Evolutionary conservation across 768 basidiomycete species (phyloP).

Genomic region (Gloeostereum incarnatum): DNA sequence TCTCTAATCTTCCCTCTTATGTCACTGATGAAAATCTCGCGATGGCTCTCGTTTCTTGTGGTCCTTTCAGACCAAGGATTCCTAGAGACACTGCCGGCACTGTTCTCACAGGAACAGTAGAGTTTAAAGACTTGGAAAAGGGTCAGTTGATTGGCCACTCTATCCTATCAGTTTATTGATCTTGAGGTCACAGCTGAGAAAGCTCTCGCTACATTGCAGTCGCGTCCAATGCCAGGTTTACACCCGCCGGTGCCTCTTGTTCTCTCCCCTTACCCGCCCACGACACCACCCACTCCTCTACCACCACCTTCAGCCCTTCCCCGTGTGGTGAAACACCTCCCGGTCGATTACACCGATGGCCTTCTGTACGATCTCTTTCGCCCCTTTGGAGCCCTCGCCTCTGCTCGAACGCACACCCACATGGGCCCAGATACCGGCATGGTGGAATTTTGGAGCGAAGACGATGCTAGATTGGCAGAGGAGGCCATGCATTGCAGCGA

Average conservation of each 20-base stretch:
- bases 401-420: conserved; percentile 62
- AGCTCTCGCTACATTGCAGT: conserved; percentile 77
- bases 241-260: conserved; percentile 52
- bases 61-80: conserved; percentile 77
- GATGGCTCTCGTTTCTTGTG: conserved; percentile 60
- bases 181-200: conserved; percentile 73
- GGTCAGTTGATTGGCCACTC: conserved; percentile 32
- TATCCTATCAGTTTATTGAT: conserved; percentile 4
- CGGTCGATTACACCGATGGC: conserved; percentile 54
- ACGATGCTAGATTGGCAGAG: conserved; percentile 72
- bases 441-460: conserved; percentile 83
- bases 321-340: conserved; percentile 80
- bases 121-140: conserved; percentile 76
- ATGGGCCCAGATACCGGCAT: conserved; percentile 73
- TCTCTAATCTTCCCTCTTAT: conserved; percentile 67
- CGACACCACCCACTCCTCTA: conserved; percentile 62
- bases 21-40: conserved; percentile 75
- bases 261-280: conserved; percentile 79
- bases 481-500: conserved; percentile 80
- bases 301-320: conserved; percentile 72
- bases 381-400: conserved; percentile 76
- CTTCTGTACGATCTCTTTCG: conserved; percentile 82
- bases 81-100: conserved; percentile 44
- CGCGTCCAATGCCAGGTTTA: conserved; percentile 56
- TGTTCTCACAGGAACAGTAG: conserved; percentile 63